A percentile compares a stretch with the other conserved stretches of the same genome.
Evolutionary conservation across 1,284 basidiomycete genomes (phyloP).

Genomic region (Leucoagaricus sp.): DNA sequence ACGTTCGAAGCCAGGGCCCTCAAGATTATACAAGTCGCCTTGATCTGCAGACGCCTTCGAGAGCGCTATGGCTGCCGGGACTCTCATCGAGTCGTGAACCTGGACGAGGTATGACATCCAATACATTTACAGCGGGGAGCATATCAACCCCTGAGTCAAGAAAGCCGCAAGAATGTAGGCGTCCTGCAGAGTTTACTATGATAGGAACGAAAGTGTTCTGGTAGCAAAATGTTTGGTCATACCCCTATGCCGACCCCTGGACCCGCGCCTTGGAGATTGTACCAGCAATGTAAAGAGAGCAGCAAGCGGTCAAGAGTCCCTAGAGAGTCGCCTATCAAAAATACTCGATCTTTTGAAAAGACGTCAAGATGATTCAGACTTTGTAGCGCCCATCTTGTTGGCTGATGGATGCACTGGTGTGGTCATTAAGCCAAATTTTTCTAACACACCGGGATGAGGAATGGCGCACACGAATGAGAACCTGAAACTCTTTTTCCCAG

Average conservation of each 20-base stretch:
- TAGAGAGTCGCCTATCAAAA: constrained; percentile 37
- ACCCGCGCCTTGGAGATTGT: constrained; percentile 22
- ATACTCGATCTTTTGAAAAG: constrained; percentile 28
- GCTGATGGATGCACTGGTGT: constrained; percentile 13
- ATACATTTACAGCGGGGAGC: background rate
- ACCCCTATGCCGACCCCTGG: constrained; percentile 20
- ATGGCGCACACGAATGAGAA: constrained; percentile 37
- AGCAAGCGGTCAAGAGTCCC: background rate
- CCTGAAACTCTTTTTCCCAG: constrained; percentile 44
- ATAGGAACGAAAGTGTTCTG: background rate
- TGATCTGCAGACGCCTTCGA: constrained; percentile 19
- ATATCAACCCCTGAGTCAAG: constrained; percentile 6
- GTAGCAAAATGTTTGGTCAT: background rate
- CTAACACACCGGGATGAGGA: background rate
- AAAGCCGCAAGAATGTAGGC: constrained; percentile 23
- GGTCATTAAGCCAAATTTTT: background rate
- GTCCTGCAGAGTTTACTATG: constrained; percentile 27
- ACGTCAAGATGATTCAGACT: constrained; percentile 28
- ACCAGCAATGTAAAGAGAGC: too few relatives aligned
- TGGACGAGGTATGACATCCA: constrained; percentile 11
- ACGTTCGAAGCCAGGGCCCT: constrained; percentile 13
- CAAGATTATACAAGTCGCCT: constrained; percentile 20
- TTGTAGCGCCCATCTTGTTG: constrained; percentile 32
- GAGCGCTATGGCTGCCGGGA: constrained; percentile 21
- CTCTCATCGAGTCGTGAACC: constrained; percentile 21